These are phyloP conservation scores for Exophiala spinifera DNA, from an alignment of 2,329 filamentous ascomycete species.

Conservation along the genomic window DNA sequence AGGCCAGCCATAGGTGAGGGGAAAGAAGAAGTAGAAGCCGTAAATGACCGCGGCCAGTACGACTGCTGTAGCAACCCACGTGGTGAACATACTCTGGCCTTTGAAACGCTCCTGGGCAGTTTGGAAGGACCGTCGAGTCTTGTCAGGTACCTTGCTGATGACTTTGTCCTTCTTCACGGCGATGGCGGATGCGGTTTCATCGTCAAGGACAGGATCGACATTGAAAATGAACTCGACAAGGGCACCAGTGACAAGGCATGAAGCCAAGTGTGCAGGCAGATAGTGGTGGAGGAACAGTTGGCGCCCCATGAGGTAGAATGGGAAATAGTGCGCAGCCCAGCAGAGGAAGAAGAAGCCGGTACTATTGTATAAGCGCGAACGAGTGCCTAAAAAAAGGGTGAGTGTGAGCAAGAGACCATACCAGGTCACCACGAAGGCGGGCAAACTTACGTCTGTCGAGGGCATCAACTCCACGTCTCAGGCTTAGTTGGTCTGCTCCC, in stretches of 20 bases:
- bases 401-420: not conserved
- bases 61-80: slow-evolving; percentile 74
- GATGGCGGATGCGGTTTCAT: slow-evolving; percentile 36
- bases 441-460: slow-evolving; percentile 84
- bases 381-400: slow-evolving; percentile 60
- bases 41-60: slow-evolving; percentile 67
- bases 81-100: slow-evolving; percentile 69
- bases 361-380: slow-evolving; percentile 93
- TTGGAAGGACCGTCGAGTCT: slow-evolving; percentile 56
- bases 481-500: slow-evolving; percentile 86
- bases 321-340: slow-evolving; percentile 96
- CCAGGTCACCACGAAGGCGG: no score
- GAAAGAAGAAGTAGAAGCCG: slow-evolving; percentile 90
- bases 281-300: slow-evolving; percentile 99
- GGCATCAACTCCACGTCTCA: slow-evolving; percentile 88
- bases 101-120: slow-evolving; percentile 80
- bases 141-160: slow-evolving; percentile 43
- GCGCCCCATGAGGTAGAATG: slow-evolving; percentile 96
- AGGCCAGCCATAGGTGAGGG: slow-evolving; percentile 91
- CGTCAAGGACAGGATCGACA: slow-evolving; percentile 65
- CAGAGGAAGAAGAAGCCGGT: slow-evolving; percentile 98
- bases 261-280: slow-evolving; percentile 88
- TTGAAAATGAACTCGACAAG: slow-evolving; percentile 96
- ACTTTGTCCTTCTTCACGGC: slow-evolving; percentile 32
- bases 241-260: slow-evolving; percentile 82